Evolutionary conservation across 371 early-diverging fungal species (phyloP).

Genomic region (Amoeboaphelidium protococcarum): DNA sequence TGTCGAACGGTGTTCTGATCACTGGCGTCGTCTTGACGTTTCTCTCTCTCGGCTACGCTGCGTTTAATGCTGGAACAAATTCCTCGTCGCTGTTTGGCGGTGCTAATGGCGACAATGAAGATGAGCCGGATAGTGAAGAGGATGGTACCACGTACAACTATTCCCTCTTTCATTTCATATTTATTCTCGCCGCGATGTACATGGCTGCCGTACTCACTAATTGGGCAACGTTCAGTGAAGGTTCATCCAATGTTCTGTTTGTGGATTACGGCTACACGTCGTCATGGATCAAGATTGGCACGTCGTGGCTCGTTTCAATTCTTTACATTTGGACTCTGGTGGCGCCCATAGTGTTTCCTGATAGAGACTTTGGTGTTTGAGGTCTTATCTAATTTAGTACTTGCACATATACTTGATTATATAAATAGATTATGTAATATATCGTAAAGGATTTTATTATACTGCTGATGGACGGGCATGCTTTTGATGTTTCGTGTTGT

Average conservation of each 20-base stretch:
- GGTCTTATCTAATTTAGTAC: neutral
- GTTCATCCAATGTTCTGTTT: neutral
- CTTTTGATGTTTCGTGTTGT: no score
- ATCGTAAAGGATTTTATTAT: no score
- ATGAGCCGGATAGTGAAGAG: conserved; percentile 39
- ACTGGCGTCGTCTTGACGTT: conserved; percentile 71
- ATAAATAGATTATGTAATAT: no score
- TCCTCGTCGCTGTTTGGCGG: conserved; percentile 11
- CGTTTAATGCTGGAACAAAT: conserved; percentile 58
- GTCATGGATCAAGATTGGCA: conserved; percentile 83
- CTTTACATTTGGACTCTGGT: conserved; percentile 66
- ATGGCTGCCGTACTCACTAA: conserved; percentile 79
- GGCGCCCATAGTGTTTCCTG: conserved; percentile 64
- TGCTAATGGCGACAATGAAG: conserved; percentile 24
- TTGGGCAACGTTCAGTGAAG: conserved; percentile 28
- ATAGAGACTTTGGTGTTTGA: conserved; percentile 21
- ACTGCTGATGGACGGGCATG: no score
- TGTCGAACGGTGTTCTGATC: neutral
- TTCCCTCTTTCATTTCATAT: conserved; percentile 78
- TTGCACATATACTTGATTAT: no score
- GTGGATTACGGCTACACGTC: conserved; percentile 68
- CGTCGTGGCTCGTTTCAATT: conserved; percentile 55
- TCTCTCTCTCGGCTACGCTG: conserved; percentile 69
- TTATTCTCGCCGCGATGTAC: conserved; percentile 78
- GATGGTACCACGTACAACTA: conserved; percentile 70